A percentile compares a stretch with the other conserved stretches of the same genome.
Conservation (phyloP, 2,329 filamentous ascomycete species). For the Dothiorella sarmentorum region DNA sequence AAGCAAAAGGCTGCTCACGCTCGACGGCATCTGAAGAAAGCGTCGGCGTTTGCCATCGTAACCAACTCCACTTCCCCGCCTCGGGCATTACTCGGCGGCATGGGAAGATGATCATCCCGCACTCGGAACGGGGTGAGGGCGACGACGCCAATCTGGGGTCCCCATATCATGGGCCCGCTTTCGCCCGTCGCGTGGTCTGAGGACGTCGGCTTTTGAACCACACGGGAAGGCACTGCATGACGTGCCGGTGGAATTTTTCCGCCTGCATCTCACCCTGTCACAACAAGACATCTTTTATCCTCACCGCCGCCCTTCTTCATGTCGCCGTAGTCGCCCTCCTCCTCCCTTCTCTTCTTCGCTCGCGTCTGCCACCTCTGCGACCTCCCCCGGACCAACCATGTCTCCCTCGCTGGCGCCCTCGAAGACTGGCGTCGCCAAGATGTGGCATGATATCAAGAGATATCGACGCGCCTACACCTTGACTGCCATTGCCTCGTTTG, state of each 20-base stretch:
- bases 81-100: neutral
- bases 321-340: neutral
- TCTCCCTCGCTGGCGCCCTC: neutral
- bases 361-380: neutral
- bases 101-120: neutral
- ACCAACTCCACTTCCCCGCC: constrained; percentile 2
- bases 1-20: neutral
- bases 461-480: constrained; percentile 41
- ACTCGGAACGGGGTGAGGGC: neutral
- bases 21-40: neutral
- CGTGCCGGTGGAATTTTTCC: constrained; percentile 8
- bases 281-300: neutral
- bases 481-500: constrained; percentile 43
- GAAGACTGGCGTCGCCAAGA: neutral
- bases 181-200: constrained; percentile 4
- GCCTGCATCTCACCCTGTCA: neutral
- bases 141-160: constrained; percentile 7
- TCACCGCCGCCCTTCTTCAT: neutral
- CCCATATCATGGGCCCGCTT: constrained; percentile 8
- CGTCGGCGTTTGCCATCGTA: neutral
- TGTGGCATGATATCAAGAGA: constrained; percentile 33
- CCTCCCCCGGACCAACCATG: neutral
- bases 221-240: neutral
- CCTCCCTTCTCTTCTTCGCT: neutral
- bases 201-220: constrained; percentile 5